Evolutionary conservation across 768 basidiomycete genomes (phyloP).

Genomic region (Rhizopogon vulgaris): DNA sequence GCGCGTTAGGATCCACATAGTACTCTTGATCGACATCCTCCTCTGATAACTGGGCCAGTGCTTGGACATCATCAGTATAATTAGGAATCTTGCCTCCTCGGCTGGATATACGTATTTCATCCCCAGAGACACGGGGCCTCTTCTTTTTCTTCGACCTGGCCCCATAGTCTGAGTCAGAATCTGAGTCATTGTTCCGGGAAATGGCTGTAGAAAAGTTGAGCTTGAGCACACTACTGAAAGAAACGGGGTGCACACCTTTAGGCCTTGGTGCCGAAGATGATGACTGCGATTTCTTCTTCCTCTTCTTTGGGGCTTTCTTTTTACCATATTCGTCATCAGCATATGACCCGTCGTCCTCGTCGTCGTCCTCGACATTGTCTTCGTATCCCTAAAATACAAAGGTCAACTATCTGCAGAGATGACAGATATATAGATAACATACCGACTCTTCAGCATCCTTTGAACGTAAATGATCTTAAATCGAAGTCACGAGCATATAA

Average conservation of each 20-base stretch:
- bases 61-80: slow-evolving; percentile 71
- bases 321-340: slow-evolving; percentile 71
- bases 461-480: not conserved
- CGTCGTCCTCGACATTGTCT: slow-evolving; percentile 37
- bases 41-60: slow-evolving; percentile 63
- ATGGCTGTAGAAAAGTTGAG: not conserved
- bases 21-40: slow-evolving; percentile 53
- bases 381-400: slow-evolving; percentile 59
- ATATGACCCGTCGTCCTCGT: slow-evolving; percentile 71
- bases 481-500: slow-evolving; percentile 6
- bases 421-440: slow-evolving; percentile 12
- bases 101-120: slow-evolving; percentile 74
- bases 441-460: slow-evolving; percentile 30
- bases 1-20: slow-evolving; percentile 46
- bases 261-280: slow-evolving; percentile 43
- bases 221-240: not conserved
- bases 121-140: slow-evolving; percentile 46
- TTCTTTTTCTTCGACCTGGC: slow-evolving; percentile 85
- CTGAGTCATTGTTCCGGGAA: slow-evolving; percentile 33
- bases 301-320: slow-evolving; percentile 66
- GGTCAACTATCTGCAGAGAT: slow-evolving; percentile 14
- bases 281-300: slow-evolving; percentile 43
- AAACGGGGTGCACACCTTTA: slow-evolving; percentile 41
- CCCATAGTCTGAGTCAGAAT: slow-evolving; percentile 86
- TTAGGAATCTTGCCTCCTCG: slow-evolving; percentile 76